Evolutionary conservation across 768 basidiomycete genomes (phyloP).

Genomic region (Lactifluus echinatus): DNA sequence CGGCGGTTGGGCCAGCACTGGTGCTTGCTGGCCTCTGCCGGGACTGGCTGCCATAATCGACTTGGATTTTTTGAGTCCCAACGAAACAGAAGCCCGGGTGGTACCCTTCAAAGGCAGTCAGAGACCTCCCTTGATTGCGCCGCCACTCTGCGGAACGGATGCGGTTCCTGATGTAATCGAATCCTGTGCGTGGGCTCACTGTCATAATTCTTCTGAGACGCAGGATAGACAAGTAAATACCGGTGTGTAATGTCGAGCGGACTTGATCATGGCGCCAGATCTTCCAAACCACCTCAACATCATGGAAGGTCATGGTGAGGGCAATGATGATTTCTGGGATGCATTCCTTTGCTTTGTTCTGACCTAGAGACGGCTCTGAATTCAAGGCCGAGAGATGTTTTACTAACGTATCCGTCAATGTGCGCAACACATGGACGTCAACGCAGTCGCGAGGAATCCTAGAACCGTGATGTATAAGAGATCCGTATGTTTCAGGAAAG

Average conservation of each 20-base stretch:
- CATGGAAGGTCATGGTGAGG: background rate
- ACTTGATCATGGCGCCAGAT: constrained; percentile 2
- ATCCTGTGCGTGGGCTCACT: background rate
- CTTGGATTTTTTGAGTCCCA: background rate
- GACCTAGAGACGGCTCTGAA: background rate
- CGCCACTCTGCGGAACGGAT: background rate
- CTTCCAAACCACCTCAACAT: background rate
- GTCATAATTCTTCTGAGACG: background rate
- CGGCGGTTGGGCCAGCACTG: background rate
- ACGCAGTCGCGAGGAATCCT: background rate
- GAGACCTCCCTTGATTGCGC: background rate
- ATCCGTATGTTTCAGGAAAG: background rate
- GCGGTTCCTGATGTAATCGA: background rate
- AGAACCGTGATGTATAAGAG: background rate
- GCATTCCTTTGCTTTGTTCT: background rate
- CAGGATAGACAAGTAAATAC: background rate
- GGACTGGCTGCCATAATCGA: background rate
- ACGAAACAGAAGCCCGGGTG: background rate
- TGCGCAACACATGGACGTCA: constrained; percentile 3
- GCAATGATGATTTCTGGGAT: background rate
- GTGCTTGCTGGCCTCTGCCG: background rate
- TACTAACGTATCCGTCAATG: background rate
- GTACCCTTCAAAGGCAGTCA: background rate
- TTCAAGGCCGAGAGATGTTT: background rate
- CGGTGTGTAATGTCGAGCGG: background rate